phyloP scores from a whole-genome alignment of 2,329 filamentous ascomycete species.

The Coniosporium tulheliwenetii region DNA sequence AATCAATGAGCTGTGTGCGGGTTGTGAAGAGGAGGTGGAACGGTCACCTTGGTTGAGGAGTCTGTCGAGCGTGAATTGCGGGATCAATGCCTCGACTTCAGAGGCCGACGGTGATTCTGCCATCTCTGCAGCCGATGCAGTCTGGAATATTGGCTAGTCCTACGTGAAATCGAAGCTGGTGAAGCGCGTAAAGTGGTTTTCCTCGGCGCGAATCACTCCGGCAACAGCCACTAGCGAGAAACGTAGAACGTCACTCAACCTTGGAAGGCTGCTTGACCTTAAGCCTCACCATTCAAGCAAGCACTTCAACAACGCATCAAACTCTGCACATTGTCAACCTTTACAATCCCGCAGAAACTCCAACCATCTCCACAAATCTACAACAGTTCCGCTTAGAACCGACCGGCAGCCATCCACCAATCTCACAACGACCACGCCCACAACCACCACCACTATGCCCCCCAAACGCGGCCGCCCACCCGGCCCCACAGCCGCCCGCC shows the following conservation, averaged over 20 bases:
- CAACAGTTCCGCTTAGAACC: no score
- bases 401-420: no score
- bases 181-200: not conserved
- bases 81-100: slow-evolving; percentile 7
- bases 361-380: no score
- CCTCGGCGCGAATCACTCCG: not conserved
- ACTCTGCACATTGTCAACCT: no score
- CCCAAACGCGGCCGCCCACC: slow-evolving; percentile 1
- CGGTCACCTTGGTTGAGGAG: slow-evolving; percentile 13
- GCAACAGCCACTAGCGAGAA: not conserved
- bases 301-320: no score
- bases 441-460: not conserved
- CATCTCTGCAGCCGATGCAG: not conserved
- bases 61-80: slow-evolving; percentile 14
- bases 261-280: no score
- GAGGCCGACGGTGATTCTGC: not conserved
- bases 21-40: not conserved
- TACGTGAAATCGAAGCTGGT: not conserved
- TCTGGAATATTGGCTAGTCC: no score
- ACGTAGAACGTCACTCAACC: no score
- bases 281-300: no score
- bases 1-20: not conserved
- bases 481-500: not conserved
- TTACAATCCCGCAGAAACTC: no score
- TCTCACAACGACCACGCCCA: no score